These are phyloP conservation scores for Diaporthe ampelina DNA, from an alignment of 2,329 filamentous ascomycete species.

Conservation along the genomic window DNA sequence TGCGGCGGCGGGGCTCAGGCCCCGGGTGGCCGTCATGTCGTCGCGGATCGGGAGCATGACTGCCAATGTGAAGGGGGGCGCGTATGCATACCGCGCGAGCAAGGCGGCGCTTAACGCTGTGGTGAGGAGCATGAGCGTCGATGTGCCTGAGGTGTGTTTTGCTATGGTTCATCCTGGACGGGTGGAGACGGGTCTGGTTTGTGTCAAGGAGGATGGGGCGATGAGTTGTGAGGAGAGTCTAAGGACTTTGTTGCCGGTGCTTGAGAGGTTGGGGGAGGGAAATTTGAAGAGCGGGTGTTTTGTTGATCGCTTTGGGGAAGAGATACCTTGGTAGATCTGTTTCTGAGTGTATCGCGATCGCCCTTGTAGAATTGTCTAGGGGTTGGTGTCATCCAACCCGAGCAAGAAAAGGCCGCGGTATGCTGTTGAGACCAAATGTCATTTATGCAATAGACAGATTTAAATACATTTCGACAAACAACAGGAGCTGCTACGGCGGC, in stretches of 20 bases:
- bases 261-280: slow-evolving; percentile 26
- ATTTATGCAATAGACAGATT: not conserved
- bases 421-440: not conserved
- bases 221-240: slow-evolving; percentile 31
- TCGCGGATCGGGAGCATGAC: slow-evolving; percentile 37
- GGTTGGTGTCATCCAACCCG: not conserved
- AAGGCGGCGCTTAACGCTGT: slow-evolving; percentile 39
- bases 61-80: slow-evolving; percentile 32
- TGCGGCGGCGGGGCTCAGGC: not conserved
- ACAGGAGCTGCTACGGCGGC: not conserved
- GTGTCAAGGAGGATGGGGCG: slow-evolving; percentile 33
- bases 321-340: slow-evolving; percentile 25
- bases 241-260: slow-evolving; percentile 3
- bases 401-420: too few relatives aligned
- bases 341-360: not conserved
- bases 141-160: slow-evolving; percentile 38
- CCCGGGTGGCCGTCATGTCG: slow-evolving; percentile 33
- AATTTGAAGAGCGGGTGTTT: slow-evolving; percentile 30
- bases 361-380: not conserved
- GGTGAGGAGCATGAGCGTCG: slow-evolving; percentile 36
- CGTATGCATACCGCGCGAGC: slow-evolving; percentile 40
- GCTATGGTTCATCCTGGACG: slow-evolving; percentile 36
- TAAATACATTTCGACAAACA: not conserved
- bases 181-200: slow-evolving; percentile 38
- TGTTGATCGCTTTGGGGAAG: slow-evolving; percentile 34